Evolutionary conservation across 108 stramenopile genomes (phyloP), one percentile per base, ranked within the genome.

Genomic region (Bacterosira constricta): DNA sequence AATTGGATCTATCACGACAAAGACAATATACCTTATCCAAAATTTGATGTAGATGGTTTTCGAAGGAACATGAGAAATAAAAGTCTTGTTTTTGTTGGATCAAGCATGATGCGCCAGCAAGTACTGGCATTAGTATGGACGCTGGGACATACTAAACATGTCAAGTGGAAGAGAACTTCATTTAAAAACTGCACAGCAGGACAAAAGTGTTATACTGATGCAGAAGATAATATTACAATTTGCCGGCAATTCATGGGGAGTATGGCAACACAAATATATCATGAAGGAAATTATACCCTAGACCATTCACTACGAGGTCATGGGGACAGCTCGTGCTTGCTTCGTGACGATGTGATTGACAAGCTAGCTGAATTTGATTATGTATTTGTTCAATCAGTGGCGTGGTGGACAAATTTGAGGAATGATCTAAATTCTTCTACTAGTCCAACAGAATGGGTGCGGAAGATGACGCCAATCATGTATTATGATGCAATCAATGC

Each of bases 61-160:
- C 30, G 67, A 3, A 47, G 6, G 34, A 32, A 34, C 17, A 57
- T 69, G 67, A 27, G n/a, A 31, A 69, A 69, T 36, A 69, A 18
- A 20, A 26, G 67, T 18, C 56, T 69, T 21, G 11, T 58, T 0
- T 69, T 69, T 45, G 54, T 69, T 9, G 55, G 67, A 7, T 55
- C 55, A 29, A 69, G 67, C 55, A 54, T 56, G 31, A 17, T 35
- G 17, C 67, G 67, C 32, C 67, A 69, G 15, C 67, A 69, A 47
- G 56, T 69, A 3, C 32, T 34, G 34, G 56, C 67, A 1, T 58
- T 69, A 30, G 45, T 58, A 17, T 69, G 67, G 67, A 58, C 67
- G 9, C 39, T 69, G 47, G 67, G 67, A 4, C 56, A 69, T 46
- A 15, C 2, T 3, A 8, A 58, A 29, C n/a, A n/a, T n/a, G 30